These are phyloP conservation scores for Bathelium albidoporum DNA, from an alignment of 495 filamentous ascomycete genomes.

Conservation along the genomic window DNA sequence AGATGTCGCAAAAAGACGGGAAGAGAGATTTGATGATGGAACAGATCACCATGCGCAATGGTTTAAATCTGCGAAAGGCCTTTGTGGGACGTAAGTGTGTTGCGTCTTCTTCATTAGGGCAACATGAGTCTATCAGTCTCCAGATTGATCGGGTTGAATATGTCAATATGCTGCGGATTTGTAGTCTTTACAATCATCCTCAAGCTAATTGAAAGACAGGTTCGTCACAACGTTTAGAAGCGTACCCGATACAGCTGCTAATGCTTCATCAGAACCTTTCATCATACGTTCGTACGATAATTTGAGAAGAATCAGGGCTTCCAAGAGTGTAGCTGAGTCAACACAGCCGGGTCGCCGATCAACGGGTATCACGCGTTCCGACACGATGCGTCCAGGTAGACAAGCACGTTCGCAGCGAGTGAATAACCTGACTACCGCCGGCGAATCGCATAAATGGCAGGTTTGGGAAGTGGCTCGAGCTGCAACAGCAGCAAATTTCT, in stretches of 20 bases:
- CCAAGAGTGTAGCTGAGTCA: background rate
- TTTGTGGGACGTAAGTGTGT: constrained; percentile 14
- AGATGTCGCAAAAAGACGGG: constrained; percentile 13
- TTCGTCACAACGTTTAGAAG: background rate
- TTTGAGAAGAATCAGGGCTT: background rate
- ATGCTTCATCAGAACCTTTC: background rate
- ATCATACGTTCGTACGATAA: constrained; percentile 1
- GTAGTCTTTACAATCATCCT: background rate
- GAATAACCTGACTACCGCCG: constrained; percentile 2
- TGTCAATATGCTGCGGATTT: background rate
- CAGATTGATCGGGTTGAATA: background rate
- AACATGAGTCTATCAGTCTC: background rate
- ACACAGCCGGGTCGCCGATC: background rate
- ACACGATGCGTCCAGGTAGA: background rate
- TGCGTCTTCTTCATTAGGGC: constrained; percentile 15
- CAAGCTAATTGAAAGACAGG: background rate
- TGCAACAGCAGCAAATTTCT: constrained; percentile 16
- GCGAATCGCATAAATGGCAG: constrained; percentile 7
- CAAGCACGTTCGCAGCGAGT: background rate
- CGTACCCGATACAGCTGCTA: background rate
- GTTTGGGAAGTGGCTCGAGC: constrained; percentile 21
- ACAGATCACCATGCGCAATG: background rate
- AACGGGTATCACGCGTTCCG: background rate
- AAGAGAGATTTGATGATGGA: background rate
- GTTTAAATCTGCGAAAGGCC: constrained; percentile 6